Percentiles rank a stretch among this genome's conserved stretches.
phyloP scores from a whole-genome alignment of 177 flowering plant genomes.

The Vitis hybrid region DNA sequence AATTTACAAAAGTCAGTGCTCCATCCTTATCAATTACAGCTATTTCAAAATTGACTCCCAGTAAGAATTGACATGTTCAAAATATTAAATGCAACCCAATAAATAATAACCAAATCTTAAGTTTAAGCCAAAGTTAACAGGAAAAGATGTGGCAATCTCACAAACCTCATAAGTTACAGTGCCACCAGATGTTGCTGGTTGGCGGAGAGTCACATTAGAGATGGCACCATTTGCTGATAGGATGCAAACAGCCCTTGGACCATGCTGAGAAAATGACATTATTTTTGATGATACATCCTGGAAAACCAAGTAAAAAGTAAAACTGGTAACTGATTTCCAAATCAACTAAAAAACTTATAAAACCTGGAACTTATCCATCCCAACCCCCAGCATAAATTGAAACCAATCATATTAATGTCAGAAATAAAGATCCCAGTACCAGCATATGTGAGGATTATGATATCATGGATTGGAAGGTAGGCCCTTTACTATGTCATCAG shows the following conservation, averaged over 20 bases:
- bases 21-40: too few relatives aligned
- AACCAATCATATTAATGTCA: too few relatives aligned
- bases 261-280: constrained; percentile 84
- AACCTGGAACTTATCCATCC: too few relatives aligned
- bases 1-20: too few relatives aligned
- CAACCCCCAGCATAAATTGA: too few relatives aligned
- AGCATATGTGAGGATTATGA: too few relatives aligned
- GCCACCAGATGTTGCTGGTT: constrained; percentile 89
- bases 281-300: constrained; percentile 91
- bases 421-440: too few relatives aligned
- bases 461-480: too few relatives aligned
- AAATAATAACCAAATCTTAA: background rate
- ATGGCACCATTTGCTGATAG: constrained; percentile 89
- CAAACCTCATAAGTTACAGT: constrained; percentile 92
- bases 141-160: constrained; percentile 3
- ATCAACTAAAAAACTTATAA: background rate
- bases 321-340: background rate
- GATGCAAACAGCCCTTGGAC: constrained; percentile 80
- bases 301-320: constrained; percentile 4
- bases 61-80: too few relatives aligned
- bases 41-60: too few relatives aligned
- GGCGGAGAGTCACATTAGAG: constrained; percentile 95
- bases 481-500: too few relatives aligned
- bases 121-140: background rate
- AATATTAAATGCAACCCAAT: too few relatives aligned